Evolutionary conservation across 2,329 filamentous ascomycete species (phyloP), one percentile per base, ranked within the genome.

Genomic region (Fusarium tupiense): DNA sequence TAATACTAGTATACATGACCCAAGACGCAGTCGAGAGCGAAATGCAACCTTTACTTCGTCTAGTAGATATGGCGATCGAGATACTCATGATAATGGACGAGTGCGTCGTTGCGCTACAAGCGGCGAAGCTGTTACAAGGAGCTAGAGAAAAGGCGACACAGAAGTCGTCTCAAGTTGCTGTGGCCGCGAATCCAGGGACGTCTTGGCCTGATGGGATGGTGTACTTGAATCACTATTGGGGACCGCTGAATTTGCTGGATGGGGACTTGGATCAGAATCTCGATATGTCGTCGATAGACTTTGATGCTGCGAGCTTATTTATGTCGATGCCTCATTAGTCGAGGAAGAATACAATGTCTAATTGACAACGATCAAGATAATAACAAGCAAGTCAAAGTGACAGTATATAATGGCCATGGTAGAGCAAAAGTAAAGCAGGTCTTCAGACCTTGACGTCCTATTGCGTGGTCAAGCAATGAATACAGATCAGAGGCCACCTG

Each of bases 271-370:
- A 57, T 31, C 53, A 57, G 37, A 57, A 33, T 5, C 37, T 57
- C 6, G 53, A 57, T 3, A 31, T 43, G 17, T 57, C 37, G 7
- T 43, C 53, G 16, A 57, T 57, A 12, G 53, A 57, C 8, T 57
- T 57, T 57, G 53, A 57, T 16, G 53, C 38, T 2, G 26, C 53
- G 22, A 92, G 38, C 86, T 92, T 2, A 91, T 98, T 54, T 96
- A 98, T 84, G 89, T 98, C 47, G 95, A 98, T 84, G 91, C 93
- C 43, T 94, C 93, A 0, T 91, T 98, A 78, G 96, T 92, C 20
- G 88, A 91, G 41, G 89, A 53, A 4, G 2, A 26, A 20, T 8
- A 20, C 3, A 0, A 20, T 19, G 11, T 2, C 3, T 5, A 5
- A 20, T 47, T 14, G 19, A 20, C 12, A 9, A 20, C 6, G 7